A percentile compares a stretch with the other conserved stretches of the same genome.
Conservation (phyloP, 768 basidiomycete species). For the Suillus placidus region DNA sequence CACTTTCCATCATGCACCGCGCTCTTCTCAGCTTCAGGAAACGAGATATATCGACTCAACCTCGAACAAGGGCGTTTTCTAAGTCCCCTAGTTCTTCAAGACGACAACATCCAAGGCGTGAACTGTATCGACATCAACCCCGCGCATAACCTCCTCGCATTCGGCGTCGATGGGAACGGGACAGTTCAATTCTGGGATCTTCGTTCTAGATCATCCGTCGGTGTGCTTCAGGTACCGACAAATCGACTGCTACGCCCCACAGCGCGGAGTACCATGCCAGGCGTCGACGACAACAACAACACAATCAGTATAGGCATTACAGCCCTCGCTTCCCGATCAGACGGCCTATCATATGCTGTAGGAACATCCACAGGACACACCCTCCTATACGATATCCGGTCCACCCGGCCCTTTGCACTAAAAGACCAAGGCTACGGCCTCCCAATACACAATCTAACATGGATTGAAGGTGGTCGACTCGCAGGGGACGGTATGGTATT, state of each 20-base stretch:
- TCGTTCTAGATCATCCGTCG: constrained; percentile 76
- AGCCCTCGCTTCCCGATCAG: constrained; percentile 79
- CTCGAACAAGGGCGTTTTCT: constrained; percentile 95
- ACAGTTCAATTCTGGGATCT: constrained; percentile 97
- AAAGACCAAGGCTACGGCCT: constrained; percentile 99
- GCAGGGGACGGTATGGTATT: constrained; percentile 87
- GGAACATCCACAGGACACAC: constrained; percentile 97
- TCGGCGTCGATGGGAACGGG: constrained; percentile 86
- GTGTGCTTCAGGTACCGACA: constrained; percentile 63
- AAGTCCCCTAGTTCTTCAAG: constrained; percentile 68
- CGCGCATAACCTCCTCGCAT: constrained; percentile 86
- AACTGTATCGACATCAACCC: constrained; percentile 93
- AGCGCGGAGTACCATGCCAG: constrained; percentile 31
- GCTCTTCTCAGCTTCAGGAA: constrained; percentile 80
- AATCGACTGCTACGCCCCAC: constrained; percentile 50
- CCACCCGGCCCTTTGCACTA: constrained; percentile 75
- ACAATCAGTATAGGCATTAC: constrained; percentile 64
- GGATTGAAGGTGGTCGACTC: constrained; percentile 87
- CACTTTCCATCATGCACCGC: constrained; percentile 94
- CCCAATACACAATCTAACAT: constrained; percentile 79
- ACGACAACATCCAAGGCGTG: constrained; percentile 73
- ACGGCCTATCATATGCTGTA: constrained; percentile 92
- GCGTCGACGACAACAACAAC: constrained; percentile 39
- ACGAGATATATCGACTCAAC: constrained; percentile 91
- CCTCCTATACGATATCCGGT: constrained; percentile 91